Base-by-base conservation (phyloP, 768 basidiomycete species). In the Tremella yokohamensis region DNA sequence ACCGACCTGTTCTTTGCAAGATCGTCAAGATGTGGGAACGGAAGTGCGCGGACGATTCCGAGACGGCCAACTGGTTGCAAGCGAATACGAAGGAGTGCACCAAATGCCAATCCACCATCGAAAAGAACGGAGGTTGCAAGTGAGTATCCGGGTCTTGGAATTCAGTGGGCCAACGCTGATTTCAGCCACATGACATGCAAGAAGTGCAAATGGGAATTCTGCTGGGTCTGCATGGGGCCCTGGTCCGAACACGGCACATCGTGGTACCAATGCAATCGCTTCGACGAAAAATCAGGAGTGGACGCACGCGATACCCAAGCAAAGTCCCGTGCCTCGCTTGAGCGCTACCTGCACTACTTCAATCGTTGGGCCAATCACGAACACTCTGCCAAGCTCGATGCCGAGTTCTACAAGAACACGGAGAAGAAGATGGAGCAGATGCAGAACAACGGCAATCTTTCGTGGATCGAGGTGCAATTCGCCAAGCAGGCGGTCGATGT, bases 371-470 rank as follows among this genome's bases (percentile, higher is more conserved):
- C 96, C 8, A 99, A 99, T 77, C 96, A 99, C 79, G 96, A 99
- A 73, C 93, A 96, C 74, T 96, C 93, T n/a, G 91, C 93, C 51
- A 93, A 92, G 78, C 85, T 99, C 51, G 92, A 94, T 16, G 76
- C 89, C 15, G 91, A 97, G 63, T 80, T 98, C 40, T 94, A 93
- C 76, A 82, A 82, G 56, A 92, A 92, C 80, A 97, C 94, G 12
- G 93, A 99, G 83, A 92, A 94, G 84, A 97, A 97, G 85, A 99
- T 99, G 96, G 92, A 97, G 77, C 91, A 96, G 78, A 94, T 98
- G 87, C 96, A 98, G 80, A 83, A 91, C 62, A 87, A 86, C 11
- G 91, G 90, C 1, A 82, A 85, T 55, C 79, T 99, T 39, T 92
- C 91, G 1, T 99, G 96, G 96, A 99, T 99, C 65, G 93, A 99